Base-by-base conservation (phyloP, 306 rosid genomes). In the Oxytropis ochrocephala region DNA sequence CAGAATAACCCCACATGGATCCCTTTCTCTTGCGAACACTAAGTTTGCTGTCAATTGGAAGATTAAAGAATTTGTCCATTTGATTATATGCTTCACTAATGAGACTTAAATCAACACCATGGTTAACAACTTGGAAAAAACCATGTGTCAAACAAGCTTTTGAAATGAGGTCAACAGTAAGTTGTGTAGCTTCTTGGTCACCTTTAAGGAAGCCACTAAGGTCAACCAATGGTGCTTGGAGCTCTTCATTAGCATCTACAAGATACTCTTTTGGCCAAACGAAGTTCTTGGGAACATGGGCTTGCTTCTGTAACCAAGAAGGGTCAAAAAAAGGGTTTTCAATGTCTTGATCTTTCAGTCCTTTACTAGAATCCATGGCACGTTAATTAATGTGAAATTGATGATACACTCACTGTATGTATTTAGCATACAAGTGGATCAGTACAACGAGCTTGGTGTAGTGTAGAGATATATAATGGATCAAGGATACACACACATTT, bases 51-150 rank as follows among this genome's bases (percentile, higher is more conserved):
- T 41, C 8, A 1, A 66, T 30, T 0, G 91, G 87, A 0, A 83
- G 89, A 76, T 83, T 76, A 38, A 87, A 89, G 54, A 89, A 76
- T 8, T 58, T 12, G 2, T 64, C 82, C 82, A 80, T 35, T 2
- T 80, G 77, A 6, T 83, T 44, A 16, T 79, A 75, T 8, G 84
- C 91, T 7, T 72, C 66, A 4, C 13, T 4, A 41, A 84, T 55
- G 55, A 82, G 85, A 8, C 35, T n/a, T 33, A 42, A 9, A 63
- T 78, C 83, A n/a, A 85, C 78, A 0, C 96, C 92, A 13, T 89
- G 96, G 74, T 83, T 85, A 48, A 64, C 80, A 5, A 85, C 89
- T 75, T 89, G 92, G 70, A 89, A 89, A 76, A 86, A 80, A 6
- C 96, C 96, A 66, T 89, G 96, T 39, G 9, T 73, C 54, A 44